Evolutionary conservation across 768 basidiomycete species (phyloP).

Genomic region (Suillus occidentalis): DNA sequence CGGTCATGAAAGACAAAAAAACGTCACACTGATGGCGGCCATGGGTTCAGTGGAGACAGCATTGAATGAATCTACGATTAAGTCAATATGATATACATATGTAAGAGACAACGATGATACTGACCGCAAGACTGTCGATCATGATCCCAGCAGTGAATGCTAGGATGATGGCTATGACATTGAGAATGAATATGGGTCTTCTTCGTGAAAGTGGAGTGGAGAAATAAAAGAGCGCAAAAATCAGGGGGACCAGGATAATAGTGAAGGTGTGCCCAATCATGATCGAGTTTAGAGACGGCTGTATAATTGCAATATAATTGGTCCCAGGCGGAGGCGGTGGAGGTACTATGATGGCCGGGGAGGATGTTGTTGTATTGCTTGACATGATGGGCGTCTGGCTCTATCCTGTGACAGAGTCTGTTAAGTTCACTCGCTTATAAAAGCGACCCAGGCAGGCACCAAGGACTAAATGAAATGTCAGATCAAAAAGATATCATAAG

Average conservation of each 20-base stretch:
- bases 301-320: slow-evolving; percentile 7
- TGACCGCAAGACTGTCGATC: slow-evolving; percentile 1
- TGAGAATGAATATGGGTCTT: slow-evolving; percentile 26
- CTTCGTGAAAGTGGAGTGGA: slow-evolving; percentile 21
- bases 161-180: slow-evolving; percentile 21
- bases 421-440: not conserved
- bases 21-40: not conserved
- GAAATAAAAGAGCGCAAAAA: slow-evolving; percentile 25
- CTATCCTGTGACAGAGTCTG: not conserved
- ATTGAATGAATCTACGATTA: not conserved
- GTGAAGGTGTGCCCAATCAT: slow-evolving; percentile 1
- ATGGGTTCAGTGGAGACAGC: not conserved
- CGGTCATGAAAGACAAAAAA: not conserved
- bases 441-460: not conserved
- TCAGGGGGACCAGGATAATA: not conserved
- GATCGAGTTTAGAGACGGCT: slow-evolving; percentile 4
- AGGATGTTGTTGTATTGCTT: not conserved
- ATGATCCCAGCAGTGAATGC: slow-evolving; percentile 11
- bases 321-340: slow-evolving; percentile 1
- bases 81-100: not conserved
- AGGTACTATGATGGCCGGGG: not conserved
- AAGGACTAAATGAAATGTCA: not conserved
- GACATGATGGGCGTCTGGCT: not conserved
- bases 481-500: not conserved
- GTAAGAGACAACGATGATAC: slow-evolving; percentile 11